Conservation (phyloP, 2,329 filamentous ascomycete species). For the Xylaria sp. region DNA sequence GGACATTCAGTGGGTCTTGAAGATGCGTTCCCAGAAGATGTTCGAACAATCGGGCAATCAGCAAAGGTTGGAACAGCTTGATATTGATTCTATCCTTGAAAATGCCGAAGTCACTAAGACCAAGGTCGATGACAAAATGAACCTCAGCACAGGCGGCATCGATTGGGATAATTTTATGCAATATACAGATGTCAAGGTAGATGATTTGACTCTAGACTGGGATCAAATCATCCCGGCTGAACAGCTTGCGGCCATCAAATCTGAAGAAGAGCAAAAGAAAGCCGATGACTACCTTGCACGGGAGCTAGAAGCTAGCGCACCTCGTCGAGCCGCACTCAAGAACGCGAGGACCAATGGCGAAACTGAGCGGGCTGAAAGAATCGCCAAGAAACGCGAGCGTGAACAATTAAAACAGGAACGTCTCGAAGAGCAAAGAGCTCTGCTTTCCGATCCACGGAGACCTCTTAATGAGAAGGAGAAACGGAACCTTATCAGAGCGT, state of each 20-base stretch:
- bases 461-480: slow-evolving; percentile 89
- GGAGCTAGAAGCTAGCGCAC: slow-evolving; percentile 78
- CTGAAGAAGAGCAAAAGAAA: slow-evolving; percentile 77
- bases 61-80: slow-evolving; percentile 90
- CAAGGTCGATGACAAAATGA: slow-evolving; percentile 86
- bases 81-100: slow-evolving; percentile 94
- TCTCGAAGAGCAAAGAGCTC: slow-evolving; percentile 66
- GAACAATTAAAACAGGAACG: slow-evolving; percentile 66
- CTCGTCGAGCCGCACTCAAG: slow-evolving; percentile 64
- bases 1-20: slow-evolving; percentile 93
- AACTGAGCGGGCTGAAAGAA: slow-evolving; percentile 58
- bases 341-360: slow-evolving; percentile 47
- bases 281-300: slow-evolving; percentile 78
- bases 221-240: slow-evolving; percentile 97
- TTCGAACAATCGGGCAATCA: slow-evolving; percentile 97
- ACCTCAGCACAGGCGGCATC: slow-evolving; percentile 79
- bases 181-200: slow-evolving; percentile 95
- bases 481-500: slow-evolving; percentile 83
- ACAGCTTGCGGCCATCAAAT: slow-evolving; percentile 81
- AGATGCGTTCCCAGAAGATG: slow-evolving; percentile 98
- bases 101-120: slow-evolving; percentile 97
- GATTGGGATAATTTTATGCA: slow-evolving; percentile 93
- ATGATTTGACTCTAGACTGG: slow-evolving; percentile 77
- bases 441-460: slow-evolving; percentile 77
- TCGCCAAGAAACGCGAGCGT: slow-evolving; percentile 60